Base-by-base conservation (phyloP, 2,329 filamentous ascomycete species). In the Aspergillus ibericus region DNA sequence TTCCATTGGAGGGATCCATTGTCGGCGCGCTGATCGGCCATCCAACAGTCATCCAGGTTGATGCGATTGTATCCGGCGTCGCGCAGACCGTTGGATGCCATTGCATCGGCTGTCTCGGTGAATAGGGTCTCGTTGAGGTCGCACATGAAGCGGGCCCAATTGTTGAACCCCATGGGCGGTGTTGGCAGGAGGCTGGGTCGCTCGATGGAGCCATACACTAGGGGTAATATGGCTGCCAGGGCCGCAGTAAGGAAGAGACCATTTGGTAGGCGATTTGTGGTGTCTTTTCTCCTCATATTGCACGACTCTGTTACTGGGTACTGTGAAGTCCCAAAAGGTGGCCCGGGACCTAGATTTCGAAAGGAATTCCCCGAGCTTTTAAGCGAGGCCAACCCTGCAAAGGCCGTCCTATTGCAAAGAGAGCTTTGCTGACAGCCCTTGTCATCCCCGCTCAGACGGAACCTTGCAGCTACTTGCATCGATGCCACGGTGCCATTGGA, bases 161-260 rank as follows among this genome's bases (percentile, higher is more conserved):
- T 80, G 66, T 82, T 82, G 72, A 81, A 83, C 22, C 79, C 81
- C 81, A 83, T 83, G 9, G 81, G 80, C 1, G 81, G 79, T 4
- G 71, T 70, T 22, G 74, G 65, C 27, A 77, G 68, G 9, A 77
- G 59, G 15, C 32, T 55, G 5, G 65, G 60, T 18, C 61, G 59
- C 15, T 60, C 58, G 5, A 66, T 51, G 16, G 66, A 68, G 25
- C 69, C 66, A n/a, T 47, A 29, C 8, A n/a, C 25, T 32, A 8
- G 25, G 27, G 44, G 44, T 4, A 47, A 16, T 20, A 58, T 36
- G 5, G 36, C 20, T n/a, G 18, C 25, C 8, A 27, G 10, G 1
- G 38, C n/a, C 1, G n/a, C 32, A 18, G 25, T 13, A 12, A 58
- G 1, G 1, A 34, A 10, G 6, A 15, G n/a, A 5, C 38, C n/a